Conservation (phyloP, 192 early-diverging fungal species). For the Lobosporangium transversale region DNA sequence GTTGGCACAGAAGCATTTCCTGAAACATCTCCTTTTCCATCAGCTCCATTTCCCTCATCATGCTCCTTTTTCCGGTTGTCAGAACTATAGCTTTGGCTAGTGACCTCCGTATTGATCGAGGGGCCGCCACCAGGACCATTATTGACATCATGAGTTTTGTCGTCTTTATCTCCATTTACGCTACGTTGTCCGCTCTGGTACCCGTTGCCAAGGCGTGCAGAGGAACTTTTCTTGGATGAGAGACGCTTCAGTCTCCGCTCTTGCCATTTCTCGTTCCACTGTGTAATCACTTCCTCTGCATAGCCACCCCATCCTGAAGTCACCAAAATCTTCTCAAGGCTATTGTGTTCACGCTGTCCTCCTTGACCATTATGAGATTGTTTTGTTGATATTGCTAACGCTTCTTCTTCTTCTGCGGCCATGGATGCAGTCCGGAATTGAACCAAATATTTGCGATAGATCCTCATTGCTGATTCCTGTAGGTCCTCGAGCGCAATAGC, state of each 20-base stretch:
- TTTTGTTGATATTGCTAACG: background rate
- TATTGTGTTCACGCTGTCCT: slow-evolving; percentile 8
- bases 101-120: background rate
- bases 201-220: slow-evolving; percentile 11
- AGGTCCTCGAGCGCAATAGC: slow-evolving; percentile 42
- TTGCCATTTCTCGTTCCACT: slow-evolving; percentile 50
- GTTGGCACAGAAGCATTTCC: background rate
- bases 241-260: too few species aligned
- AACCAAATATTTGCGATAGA: slow-evolving; percentile 46
- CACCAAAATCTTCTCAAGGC: slow-evolving; percentile 10
- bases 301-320: slow-evolving; percentile 44
- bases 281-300: slow-evolving; percentile 40
- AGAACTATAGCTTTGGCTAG: background rate
- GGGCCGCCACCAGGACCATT: background rate
- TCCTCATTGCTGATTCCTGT: slow-evolving; percentile 41
- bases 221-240: too few species aligned
- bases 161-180: slow-evolving; percentile 18
- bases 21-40: background rate
- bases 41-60: slow-evolving; percentile 12
- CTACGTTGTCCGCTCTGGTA: background rate
- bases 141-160: slow-evolving; percentile 19
- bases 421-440: slow-evolving; percentile 41
- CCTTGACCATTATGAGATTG: background rate
- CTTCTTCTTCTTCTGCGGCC: slow-evolving; percentile 32
- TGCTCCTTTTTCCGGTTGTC: background rate